phyloP scores from a whole-genome alignment of 1,139 yeast species.

The Taphrina confusa region DNA sequence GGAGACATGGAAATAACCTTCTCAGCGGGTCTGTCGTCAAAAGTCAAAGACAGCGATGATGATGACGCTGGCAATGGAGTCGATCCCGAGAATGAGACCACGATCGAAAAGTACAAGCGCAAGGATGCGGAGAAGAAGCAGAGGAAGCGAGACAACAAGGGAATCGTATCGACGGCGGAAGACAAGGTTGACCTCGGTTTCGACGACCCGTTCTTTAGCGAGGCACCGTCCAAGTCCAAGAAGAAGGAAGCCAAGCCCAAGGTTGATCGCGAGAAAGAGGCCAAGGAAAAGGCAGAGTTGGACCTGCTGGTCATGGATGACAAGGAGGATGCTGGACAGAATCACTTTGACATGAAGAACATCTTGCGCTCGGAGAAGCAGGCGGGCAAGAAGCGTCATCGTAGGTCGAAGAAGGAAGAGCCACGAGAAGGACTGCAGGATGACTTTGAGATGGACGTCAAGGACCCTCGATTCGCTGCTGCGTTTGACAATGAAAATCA shows the following conservation, averaged over 20 bases:
- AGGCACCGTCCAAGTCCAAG: conserved; percentile 47
- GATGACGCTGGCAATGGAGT: conserved; percentile 55
- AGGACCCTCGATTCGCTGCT: conserved; percentile 86
- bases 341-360: conserved; percentile 73
- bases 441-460: conserved; percentile 61
- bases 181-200: conserved; percentile 41
- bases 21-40: conserved; percentile 70
- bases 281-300: conserved; percentile 41
- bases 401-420: conserved; percentile 59
- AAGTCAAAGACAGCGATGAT: conserved; percentile 49
- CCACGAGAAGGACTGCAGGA: conserved; percentile 46
- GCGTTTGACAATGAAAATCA: conserved; percentile 69
- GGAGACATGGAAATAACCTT: conserved; percentile 95
- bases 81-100: conserved; percentile 62
- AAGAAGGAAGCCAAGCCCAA: conserved; percentile 36
- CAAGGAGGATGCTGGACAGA: conserved; percentile 47
- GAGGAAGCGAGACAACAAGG: conserved; percentile 61
- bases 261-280: conserved; percentile 38
- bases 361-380: conserved; percentile 50
- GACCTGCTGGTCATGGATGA: conserved; percentile 69
- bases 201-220: conserved; percentile 41
- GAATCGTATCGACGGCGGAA: conserved; percentile 42
- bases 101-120: conserved; percentile 78
- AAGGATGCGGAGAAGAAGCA: conserved; percentile 92
- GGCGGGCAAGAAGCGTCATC: conserved; percentile 59